Conservation (phyloP, 78 protist genomes). For the slime mould (Dictyostelium discoideum) region DNA sequence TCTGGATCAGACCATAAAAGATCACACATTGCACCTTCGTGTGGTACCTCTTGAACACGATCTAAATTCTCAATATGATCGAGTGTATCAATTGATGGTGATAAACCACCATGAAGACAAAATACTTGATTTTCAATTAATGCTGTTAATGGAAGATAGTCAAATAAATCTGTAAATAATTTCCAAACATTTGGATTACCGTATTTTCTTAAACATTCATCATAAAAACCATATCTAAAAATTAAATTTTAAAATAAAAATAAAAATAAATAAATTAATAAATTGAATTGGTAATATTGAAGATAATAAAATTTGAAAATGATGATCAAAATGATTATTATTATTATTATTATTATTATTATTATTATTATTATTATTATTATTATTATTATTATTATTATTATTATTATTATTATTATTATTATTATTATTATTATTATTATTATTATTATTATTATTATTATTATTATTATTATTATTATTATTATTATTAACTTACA, state of each 20-base stretch:
- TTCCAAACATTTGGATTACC: slow-evolving; percentile 96
- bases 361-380: not conserved
- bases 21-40: slow-evolving; percentile 95
- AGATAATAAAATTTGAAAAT: too few relatives aligned
- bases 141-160: slow-evolving; percentile 94
- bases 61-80: slow-evolving; percentile 91
- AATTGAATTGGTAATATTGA: too few relatives aligned
- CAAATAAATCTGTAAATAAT: slow-evolving; percentile 94
- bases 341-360: not conserved
- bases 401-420: not conserved
- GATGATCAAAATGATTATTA: not conserved
- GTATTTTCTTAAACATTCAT: slow-evolving; percentile 96
- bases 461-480: not conserved
- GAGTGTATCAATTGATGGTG: slow-evolving; percentile 93
- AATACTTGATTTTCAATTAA: slow-evolving; percentile 93
- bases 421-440: not conserved
- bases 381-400: not conserved
- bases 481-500: slow-evolving; percentile 63
- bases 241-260: not conserved
- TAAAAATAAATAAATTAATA: not conserved
- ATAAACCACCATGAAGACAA: slow-evolving; percentile 98
- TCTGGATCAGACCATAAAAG: slow-evolving; percentile 97
- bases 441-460: not conserved
- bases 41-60: slow-evolving; percentile 95
- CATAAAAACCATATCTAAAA: slow-evolving; percentile 95